Evolutionary conservation across 2,329 filamentous ascomycete species (phyloP), one percentile per base, ranked within the genome.

Genomic region (Stemphylium vesicarium): DNA sequence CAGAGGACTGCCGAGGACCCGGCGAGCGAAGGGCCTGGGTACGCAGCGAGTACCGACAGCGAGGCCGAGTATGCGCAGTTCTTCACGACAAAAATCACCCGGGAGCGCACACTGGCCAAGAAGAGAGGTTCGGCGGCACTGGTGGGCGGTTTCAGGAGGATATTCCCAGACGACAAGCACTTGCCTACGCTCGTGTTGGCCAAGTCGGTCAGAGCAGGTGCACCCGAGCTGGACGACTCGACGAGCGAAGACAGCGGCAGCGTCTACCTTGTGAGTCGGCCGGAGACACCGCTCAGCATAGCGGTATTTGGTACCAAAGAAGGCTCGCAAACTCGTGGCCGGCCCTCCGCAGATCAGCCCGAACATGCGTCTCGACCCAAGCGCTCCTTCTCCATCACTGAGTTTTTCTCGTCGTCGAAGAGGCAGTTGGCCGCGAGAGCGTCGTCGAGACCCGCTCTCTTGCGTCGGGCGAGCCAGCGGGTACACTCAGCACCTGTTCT

Each of bases 301-400:
- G 62, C 65, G 38, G 61, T 70, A 35, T 62, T 72, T 51, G 55
- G 67, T 39, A 56, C 71, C 59, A 66, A 62, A 47, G 66, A 66
- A 39, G 54, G 38, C 22, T 44, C 50, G 56, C 48, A 58, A 18
- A 36, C 53, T 16, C 61, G 59, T 44, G 40, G 42, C 41, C 62
- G 56, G 24, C 48, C 58, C n/a, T 66, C 68, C n/a, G 53, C 47
- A 42, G 57, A 64, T 26, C 39, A 53, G 43, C 41, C 62, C 41
- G 63, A 67, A 46, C 63, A 72, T 56, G 63, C 67, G 47, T 59
- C 68, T 50, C 69, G 69, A 56, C 71, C 77, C 16, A 73, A 77
- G 52, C 78, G 79, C 47, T 82, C 81, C 53, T 83, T 84, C 73
- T 83, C 82, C 22, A 76, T 83, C 52, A 73, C 75, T 48, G 79